phyloP scores from a whole-genome alignment of 2,329 filamentous ascomycete species.

The Ophiostoma triangulosporum region DNA sequence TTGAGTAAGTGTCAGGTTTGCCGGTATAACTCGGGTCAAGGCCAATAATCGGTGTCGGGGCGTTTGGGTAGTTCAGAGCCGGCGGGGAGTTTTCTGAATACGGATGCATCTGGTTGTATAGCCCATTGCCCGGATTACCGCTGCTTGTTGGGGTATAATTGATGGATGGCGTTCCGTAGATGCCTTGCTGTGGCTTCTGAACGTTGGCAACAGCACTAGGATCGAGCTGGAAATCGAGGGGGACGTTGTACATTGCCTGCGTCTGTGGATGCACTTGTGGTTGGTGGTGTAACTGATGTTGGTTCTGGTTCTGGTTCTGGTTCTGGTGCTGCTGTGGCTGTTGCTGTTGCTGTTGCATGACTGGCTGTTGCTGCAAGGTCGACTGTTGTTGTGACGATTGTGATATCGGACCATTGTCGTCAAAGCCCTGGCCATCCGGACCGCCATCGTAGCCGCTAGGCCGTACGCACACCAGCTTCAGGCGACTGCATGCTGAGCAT shows the following conservation, averaged over 20 bases:
- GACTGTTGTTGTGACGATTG: constrained; percentile 19
- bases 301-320: constrained; percentile 15
- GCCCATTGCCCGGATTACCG: constrained; percentile 22
- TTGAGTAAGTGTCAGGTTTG: constrained; percentile 37
- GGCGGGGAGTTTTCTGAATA: constrained; percentile 37
- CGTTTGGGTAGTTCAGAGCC: constrained; percentile 39
- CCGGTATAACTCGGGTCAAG: constrained; percentile 37
- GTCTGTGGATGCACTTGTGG: constrained; percentile 17
- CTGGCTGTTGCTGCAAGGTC: constrained; percentile 20
- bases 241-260: constrained; percentile 27
- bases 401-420: constrained; percentile 9
- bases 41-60: constrained; percentile 34
- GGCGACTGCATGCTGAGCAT: constrained; percentile 79
- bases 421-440: constrained; percentile 19
- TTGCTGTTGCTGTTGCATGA: constrained; percentile 16
- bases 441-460: constrained; percentile 53
- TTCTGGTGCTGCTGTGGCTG: constrained; percentile 17
- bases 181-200: constrained; percentile 24
- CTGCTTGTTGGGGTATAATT: constrained; percentile 25
- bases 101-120: constrained; percentile 31
- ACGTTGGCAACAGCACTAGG: background rate
- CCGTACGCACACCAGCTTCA: constrained; percentile 87
- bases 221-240: constrained; percentile 13
- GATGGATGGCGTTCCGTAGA: constrained; percentile 34
- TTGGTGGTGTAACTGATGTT: constrained; percentile 17